Conservation (phyloP, 148 eudicot species). For the Pharnaceum exiguum region DNA sequence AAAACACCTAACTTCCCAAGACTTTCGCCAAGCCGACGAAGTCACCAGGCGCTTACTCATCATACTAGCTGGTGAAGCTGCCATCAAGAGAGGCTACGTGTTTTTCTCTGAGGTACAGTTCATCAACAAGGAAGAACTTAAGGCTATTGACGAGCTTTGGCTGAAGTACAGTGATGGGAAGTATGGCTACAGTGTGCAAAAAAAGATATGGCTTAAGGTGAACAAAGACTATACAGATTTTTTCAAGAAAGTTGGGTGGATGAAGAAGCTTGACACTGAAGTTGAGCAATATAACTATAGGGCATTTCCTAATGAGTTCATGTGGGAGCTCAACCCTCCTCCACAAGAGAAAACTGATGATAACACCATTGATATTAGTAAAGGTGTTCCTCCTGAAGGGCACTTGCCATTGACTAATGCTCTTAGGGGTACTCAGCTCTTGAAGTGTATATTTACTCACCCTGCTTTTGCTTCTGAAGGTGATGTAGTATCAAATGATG, state of each 20-base stretch:
- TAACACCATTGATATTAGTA: neutral
- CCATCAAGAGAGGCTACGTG: conserved; percentile 68
- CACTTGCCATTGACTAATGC: conserved; percentile 94
- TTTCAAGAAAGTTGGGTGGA: conserved; percentile 81
- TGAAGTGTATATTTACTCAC: conserved; percentile 53
- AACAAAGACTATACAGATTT: conserved; percentile 58
- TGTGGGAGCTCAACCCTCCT: conserved; percentile 49
- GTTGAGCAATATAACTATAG: conserved; percentile 78
- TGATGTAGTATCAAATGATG: conserved; percentile 31
- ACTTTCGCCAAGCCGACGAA: conserved; percentile 81
- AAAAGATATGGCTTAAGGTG: conserved; percentile 48
- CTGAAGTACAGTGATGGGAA: conserved; percentile 31
- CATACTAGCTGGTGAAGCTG: conserved; percentile 69
- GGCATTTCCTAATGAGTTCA: conserved; percentile 72
- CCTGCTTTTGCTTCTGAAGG: conserved; percentile 63
- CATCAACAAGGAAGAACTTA: conserved; percentile 49
- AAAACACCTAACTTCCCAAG: conserved; percentile 31
- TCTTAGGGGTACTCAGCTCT: conserved; percentile 74
- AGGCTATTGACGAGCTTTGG: conserved; percentile 67
- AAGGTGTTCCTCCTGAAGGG: conserved; percentile 62
- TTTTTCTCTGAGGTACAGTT: conserved; percentile 91
- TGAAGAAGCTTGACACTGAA: conserved; percentile 86
- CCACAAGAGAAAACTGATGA: conserved; percentile 8
- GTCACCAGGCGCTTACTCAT: conserved; percentile 90
- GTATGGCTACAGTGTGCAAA: conserved; percentile 86